Evolutionary conservation across 1,139 yeast species (phyloP), one percentile per base, ranked within the genome.

Genomic region (Yamadazyma atlantica): DNA sequence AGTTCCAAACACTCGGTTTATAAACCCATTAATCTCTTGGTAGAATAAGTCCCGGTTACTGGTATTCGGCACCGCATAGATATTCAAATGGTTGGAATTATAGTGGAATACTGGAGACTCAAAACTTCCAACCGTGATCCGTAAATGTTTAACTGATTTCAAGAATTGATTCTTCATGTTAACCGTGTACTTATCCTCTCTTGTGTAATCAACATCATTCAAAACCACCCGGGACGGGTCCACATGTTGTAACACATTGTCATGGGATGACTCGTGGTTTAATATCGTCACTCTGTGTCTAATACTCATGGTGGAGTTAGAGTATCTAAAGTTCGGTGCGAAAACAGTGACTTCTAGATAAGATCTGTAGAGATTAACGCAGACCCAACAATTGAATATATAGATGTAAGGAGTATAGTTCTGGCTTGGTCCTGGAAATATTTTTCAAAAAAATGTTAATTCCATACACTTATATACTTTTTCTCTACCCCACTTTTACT

Each of bases 281-380:
- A 56, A 49, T 19, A 66, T 43, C 12, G 74, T 65, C 19, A 60
- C 51, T 49, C 74, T 54, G 37, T 67, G 72, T 48, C 60, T 64
- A 34, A 51, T 40, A 24, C 32, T 28, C 30, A 28, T 28, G 14
- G 4, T 26, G 22, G n/a, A n/a, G n/a, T n/a, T n/a, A n/a, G n/a
- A n/a, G n/a, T n/a, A n/a, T n/a, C n/a, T n/a, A n/a, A n/a, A n/a
- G n/a, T n/a, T n/a, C n/a, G n/a, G n/a, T n/a, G n/a, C n/a, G n/a
- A n/a, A n/a, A n/a, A n/a, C n/a, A n/a, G n/a, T n/a, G n/a, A n/a
- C n/a, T n/a, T n/a, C n/a, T n/a, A n/a, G n/a, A n/a, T 19, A 19
- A 19, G 22, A 6, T 6, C 22, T 26, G 16, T 12, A 26, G 16
- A 13, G 29, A 13, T 13, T n/a, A n/a, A n/a, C n/a, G n/a, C n/a